Evolutionary conservation across 2,329 filamentous ascomycete genomes (phyloP).

Genomic region (Pestalotiopsis sp.): DNA sequence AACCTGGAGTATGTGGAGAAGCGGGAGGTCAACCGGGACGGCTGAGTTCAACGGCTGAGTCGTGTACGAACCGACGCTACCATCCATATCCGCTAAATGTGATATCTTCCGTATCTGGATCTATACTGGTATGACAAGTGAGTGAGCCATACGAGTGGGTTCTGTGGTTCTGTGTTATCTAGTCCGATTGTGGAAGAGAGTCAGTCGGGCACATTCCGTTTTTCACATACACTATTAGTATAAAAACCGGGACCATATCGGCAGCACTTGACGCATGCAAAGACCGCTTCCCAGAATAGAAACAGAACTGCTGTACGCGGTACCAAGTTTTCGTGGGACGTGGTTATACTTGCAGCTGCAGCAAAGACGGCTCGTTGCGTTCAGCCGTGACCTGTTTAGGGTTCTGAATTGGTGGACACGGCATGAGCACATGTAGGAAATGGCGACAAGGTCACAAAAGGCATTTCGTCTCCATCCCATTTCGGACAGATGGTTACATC

Average conservation of each 20-base stretch:
- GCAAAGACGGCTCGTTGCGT: neutral
- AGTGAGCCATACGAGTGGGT: neutral
- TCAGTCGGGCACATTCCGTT: too few relatives aligned
- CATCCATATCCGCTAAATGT: neutral
- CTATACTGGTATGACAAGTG: neutral
- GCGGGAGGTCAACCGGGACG: conserved; percentile 23
- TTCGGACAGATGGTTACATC: conserved; percentile 9
- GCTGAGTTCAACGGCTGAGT: conserved; percentile 20
- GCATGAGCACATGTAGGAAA: neutral
- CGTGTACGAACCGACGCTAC: neutral
- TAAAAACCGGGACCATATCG: too few relatives aligned
- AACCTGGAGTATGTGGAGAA: conserved; percentile 22
- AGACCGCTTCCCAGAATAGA: too few relatives aligned
- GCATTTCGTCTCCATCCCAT: conserved; percentile 1
- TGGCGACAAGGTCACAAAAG: neutral
- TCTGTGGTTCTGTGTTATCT: too few relatives aligned
- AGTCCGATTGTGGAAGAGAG: too few relatives aligned
- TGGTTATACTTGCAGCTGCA: neutral
- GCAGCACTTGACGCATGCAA: too few relatives aligned
- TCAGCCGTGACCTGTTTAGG: neutral
- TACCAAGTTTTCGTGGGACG: neutral
- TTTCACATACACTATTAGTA: too few relatives aligned
- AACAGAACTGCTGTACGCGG: too few relatives aligned
- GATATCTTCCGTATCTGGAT: neutral
- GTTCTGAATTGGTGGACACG: neutral